Conservation (phyloP, 2,329 filamentous ascomycete genomes). For the Hirsutella rhossiliensis region DNA sequence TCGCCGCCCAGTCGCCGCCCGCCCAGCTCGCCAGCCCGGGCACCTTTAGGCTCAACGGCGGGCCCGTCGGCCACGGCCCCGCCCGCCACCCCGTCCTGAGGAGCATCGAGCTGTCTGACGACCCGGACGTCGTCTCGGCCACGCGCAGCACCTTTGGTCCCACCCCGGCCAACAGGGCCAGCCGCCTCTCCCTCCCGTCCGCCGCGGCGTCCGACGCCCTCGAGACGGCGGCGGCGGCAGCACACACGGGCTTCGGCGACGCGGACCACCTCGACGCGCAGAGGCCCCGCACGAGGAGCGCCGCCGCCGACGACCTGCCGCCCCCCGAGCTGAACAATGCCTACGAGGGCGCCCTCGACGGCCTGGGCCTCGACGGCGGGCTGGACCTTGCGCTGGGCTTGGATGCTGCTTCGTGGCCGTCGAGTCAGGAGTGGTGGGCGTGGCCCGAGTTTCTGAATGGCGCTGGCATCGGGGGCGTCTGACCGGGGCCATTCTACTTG, state of each 20-base stretch:
- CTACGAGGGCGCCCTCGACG: constrained; percentile 24
- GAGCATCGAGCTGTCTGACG: constrained; percentile 13
- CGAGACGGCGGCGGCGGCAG: constrained; percentile 5
- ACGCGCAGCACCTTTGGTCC: not conserved
- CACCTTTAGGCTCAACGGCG: constrained; percentile 3
- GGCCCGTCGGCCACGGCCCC: not conserved
- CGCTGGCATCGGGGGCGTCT: constrained; percentile 5
- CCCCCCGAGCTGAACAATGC: constrained; percentile 29
- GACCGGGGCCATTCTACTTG: not conserved
- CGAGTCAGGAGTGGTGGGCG: constrained; percentile 17
- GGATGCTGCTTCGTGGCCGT: constrained; percentile 23
- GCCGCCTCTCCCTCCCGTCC: constrained; percentile 4
- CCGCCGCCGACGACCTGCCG: no score
- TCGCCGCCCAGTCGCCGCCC: constrained; percentile 11
- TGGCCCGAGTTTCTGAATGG: constrained; percentile 20
- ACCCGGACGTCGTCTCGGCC: constrained; percentile 13
- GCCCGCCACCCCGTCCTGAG: constrained; percentile 10
- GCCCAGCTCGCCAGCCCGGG: constrained; percentile 8
- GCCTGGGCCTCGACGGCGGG: constrained; percentile 29
- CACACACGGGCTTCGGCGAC: constrained; percentile 6
- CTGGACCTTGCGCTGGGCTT: constrained; percentile 29
- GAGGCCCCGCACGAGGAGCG: constrained; percentile 7
- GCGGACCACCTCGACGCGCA: constrained; percentile 9
- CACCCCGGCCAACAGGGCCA: constrained; percentile 12
- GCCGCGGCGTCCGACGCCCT: not conserved